Evolutionary conservation across 208 protist genomes (phyloP).

Genomic region (Wallacemonas sp.): DNA sequence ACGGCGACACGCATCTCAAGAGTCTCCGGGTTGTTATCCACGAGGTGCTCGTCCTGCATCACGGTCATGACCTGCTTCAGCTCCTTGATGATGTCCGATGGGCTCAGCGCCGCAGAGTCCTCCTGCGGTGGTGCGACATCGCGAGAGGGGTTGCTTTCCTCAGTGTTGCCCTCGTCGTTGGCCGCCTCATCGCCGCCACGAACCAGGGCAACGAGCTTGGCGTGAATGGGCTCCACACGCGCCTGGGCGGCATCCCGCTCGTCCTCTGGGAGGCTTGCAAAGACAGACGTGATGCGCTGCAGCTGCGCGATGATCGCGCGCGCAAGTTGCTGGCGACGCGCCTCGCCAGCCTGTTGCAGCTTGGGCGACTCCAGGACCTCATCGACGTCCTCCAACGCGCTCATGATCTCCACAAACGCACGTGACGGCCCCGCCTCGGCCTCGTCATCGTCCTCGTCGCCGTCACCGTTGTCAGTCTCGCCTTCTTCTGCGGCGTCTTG

Average conservation of each 20-base stretch:
- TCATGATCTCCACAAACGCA: conserved; percentile 38
- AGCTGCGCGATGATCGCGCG: conserved; percentile 45
- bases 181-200: not conserved
- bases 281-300: conserved; percentile 37
- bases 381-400: conserved; percentile 36
- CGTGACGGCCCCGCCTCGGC: conserved; percentile 9
- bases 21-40: not conserved
- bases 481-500: not conserved
- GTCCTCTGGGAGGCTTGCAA: conserved; percentile 30
- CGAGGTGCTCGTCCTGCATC: conserved; percentile 5
- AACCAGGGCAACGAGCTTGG: conserved; percentile 23
- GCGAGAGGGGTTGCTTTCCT: not conserved
- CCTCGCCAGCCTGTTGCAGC: conserved; percentile 31
- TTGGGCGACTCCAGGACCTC: conserved; percentile 38
- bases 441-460: not conserved
- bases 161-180: not conserved
- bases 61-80: conserved; percentile 16
- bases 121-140: not conserved
- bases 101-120: not conserved
- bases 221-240: conserved; percentile 48
- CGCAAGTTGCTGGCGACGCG: conserved; percentile 27
- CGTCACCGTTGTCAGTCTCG: conserved; percentile 14
- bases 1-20: not conserved
- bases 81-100: not conserved
- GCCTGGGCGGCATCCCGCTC: conserved; percentile 42